Percentiles rank a stretch among this genome's conserved stretches.
Conservation (phyloP, 495 filamentous ascomycete genomes). For the Geoglossum glabrum region DNA sequence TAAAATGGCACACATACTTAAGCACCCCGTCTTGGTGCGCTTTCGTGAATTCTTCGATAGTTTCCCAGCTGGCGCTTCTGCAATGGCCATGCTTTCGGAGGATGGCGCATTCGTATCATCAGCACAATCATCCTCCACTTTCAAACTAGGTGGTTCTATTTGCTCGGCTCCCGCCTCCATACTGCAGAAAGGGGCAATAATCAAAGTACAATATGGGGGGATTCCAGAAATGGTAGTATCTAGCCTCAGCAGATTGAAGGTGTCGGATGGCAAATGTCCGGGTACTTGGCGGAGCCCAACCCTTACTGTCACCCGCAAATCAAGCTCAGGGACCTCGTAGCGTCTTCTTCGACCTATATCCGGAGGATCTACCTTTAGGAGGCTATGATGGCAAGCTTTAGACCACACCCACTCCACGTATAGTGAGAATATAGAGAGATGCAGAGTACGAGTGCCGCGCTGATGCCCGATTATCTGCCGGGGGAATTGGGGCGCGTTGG, state of each 20-base stretch:
- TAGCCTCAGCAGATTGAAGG: neutral
- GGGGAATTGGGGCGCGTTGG: neutral
- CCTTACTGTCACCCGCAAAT: neutral
- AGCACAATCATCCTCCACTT: neutral
- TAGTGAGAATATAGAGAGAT: neutral
- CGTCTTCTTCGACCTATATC: neutral
- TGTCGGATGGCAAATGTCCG: neutral
- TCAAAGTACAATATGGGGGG: neutral
- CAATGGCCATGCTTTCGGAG: neutral
- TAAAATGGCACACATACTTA: slow-evolving; percentile 44
- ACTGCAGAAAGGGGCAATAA: neutral
- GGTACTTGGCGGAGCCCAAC: neutral
- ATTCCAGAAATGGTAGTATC: neutral
- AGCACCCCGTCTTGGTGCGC: slow-evolving; percentile 87
- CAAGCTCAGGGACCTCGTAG: neutral
- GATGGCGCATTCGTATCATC: neutral
- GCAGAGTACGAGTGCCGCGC: neutral
- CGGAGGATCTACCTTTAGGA: neutral
- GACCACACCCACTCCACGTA: neutral
- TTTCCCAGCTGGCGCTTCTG: neutral
- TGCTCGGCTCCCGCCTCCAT: slow-evolving; percentile 10
- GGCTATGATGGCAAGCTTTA: neutral
- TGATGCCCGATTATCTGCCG: neutral
- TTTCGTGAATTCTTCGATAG: slow-evolving; percentile 30
- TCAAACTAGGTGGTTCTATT: slow-evolving; percentile 11